Conservation (phyloP, 129 eudicot species). For the Pseudognaphalium luteoalbum region DNA sequence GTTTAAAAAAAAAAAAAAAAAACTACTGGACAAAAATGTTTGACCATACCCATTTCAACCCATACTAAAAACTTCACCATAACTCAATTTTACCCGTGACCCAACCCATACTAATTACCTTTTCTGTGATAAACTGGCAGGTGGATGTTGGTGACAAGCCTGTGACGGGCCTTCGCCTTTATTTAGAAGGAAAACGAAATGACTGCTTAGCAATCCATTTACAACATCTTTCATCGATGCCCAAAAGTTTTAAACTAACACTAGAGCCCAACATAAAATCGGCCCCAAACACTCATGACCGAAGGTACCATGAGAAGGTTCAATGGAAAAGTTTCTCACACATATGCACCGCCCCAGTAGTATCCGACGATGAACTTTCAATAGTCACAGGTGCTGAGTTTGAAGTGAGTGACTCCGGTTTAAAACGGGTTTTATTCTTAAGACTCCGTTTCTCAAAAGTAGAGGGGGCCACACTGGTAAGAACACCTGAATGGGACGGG, state of each 20-base stretch:
- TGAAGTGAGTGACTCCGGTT: slow-evolving; percentile 62
- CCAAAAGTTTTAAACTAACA: slow-evolving; percentile 54
- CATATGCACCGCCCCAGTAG: slow-evolving; percentile 67
- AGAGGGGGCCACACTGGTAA: slow-evolving; percentile 60
- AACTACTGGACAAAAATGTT: not conserved
- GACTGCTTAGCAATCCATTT: slow-evolving; percentile 74
- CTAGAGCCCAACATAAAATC: slow-evolving; percentile 30
- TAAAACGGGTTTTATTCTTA: slow-evolving; percentile 54
- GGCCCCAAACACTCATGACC: slow-evolving; percentile 32
- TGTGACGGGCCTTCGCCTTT: slow-evolving; percentile 68
- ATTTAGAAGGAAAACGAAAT: slow-evolving; percentile 66
- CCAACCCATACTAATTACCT: slow-evolving; percentile 4
- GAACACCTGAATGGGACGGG: slow-evolving; percentile 77
- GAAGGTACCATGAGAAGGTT: slow-evolving; percentile 64
- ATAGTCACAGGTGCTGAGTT: slow-evolving; percentile 73
- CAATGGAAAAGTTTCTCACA: slow-evolving; percentile 82
- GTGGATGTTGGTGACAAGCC: slow-evolving; percentile 65
- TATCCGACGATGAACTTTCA: slow-evolving; percentile 66
- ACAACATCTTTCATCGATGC: slow-evolving; percentile 69
- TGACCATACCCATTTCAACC: not conserved
- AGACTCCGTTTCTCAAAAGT: slow-evolving; percentile 65
- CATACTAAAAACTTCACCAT: not conserved
- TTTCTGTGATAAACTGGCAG: slow-evolving; percentile 28
- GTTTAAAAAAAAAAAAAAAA: not conserved
- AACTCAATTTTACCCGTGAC: not conserved